phyloP scores from a whole-genome alignment of 768 basidiomycete species.

The Russula griseocarnosa region DNA sequence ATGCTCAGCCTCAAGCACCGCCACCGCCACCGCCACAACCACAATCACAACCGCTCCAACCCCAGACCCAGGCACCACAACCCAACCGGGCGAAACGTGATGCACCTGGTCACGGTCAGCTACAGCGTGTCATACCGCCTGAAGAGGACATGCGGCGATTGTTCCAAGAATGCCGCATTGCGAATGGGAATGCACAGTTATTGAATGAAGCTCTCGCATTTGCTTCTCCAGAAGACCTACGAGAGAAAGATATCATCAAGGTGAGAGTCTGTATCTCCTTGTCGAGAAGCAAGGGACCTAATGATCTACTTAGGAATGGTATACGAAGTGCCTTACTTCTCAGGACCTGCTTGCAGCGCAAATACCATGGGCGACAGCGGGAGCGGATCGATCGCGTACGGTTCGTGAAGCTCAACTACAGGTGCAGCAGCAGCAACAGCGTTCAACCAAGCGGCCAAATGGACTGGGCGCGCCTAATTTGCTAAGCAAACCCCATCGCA shows the following conservation, averaged over 20 bases:
- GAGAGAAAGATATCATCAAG: constrained; percentile 57
- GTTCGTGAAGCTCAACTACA: constrained; percentile 24
- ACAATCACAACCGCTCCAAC: constrained; percentile 6
- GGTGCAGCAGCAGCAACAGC: constrained; percentile 21
- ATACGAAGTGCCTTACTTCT: constrained; percentile 69
- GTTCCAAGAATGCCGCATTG: constrained; percentile 82
- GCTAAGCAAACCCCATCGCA: constrained; percentile 7
- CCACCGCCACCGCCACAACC: constrained; percentile 10
- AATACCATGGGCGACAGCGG: constrained; percentile 86
- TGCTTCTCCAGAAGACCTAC: constrained; percentile 67
- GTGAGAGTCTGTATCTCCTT: constrained; percentile 38
- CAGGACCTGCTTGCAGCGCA: constrained; percentile 84
- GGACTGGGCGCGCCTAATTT: background rate
- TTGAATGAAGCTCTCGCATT: constrained; percentile 66
- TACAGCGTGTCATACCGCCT: constrained; percentile 51
- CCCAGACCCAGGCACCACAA: constrained; percentile 2
- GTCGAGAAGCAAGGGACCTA: constrained; percentile 2
- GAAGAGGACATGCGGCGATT: constrained; percentile 84
- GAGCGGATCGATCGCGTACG: constrained; percentile 66
- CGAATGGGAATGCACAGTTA: constrained; percentile 72
- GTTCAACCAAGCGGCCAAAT: constrained; percentile 21
- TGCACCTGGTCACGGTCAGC: constrained; percentile 31
- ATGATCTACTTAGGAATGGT: constrained; percentile 66
- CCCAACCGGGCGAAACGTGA: constrained; percentile 26
- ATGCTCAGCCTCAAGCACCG: constrained; percentile 8